Conservation (phyloP, 257 asterid genomes). For the Penstemon davidsonii region DNA sequence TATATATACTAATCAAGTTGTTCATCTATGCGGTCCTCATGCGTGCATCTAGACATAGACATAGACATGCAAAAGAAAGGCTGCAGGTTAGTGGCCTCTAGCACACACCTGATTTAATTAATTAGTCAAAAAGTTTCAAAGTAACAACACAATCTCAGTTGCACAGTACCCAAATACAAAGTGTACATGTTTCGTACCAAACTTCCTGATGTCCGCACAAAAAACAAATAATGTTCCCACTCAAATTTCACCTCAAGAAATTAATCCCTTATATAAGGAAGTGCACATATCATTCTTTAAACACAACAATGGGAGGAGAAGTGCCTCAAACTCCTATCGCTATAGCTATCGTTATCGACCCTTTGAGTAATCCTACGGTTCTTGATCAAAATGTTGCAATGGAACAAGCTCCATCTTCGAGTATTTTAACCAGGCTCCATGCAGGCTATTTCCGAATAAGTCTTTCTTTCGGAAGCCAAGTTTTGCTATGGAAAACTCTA, state of each 20-base stretch:
- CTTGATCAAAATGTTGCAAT: background rate
- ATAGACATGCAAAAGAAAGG: background rate
- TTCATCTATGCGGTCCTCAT: background rate
- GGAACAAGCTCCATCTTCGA: conserved; percentile 23
- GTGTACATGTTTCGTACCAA: conserved; percentile 11
- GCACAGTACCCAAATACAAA: conserved; percentile 7
- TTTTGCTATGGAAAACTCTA: conserved; percentile 48
- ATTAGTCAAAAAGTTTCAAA: background rate
- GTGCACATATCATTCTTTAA: background rate
- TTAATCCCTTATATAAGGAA: conserved; percentile 10
- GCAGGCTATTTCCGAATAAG: conserved; percentile 52
- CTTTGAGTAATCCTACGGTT: background rate
- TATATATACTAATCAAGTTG: background rate
- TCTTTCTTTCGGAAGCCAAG: conserved; percentile 45
- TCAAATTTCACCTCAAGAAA: background rate
- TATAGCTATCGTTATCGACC: conserved; percentile 13
- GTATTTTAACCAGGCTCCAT: conserved; percentile 32
- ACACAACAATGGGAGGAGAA: conserved; percentile 16
- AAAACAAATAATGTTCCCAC: background rate
- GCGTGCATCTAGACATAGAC: background rate
- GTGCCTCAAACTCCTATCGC: background rate
- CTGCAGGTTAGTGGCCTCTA: no score
- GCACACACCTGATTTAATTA: no score
- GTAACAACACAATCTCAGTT: background rate
- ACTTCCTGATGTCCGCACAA: conserved; percentile 14